Evolutionary conservation across 371 early-diverging fungal genomes (phyloP), one percentile per base, ranked within the genome.

Genomic region (Apophysomyces variabilis): DNA sequence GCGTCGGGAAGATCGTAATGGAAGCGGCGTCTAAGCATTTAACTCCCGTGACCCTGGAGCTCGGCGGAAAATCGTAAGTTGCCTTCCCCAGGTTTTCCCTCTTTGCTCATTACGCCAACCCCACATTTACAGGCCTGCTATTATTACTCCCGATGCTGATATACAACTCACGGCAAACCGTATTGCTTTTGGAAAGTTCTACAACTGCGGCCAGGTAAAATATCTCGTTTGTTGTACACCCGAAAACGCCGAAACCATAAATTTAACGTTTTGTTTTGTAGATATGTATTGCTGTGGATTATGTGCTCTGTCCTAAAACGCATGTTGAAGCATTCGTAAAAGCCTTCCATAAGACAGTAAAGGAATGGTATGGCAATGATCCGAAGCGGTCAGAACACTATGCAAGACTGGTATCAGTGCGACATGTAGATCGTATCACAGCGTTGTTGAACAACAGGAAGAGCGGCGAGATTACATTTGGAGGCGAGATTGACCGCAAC

Each of bases 261-360:
- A n/a, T 9, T 12, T 47, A 47, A 47, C 16, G 9, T 18, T 0
- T 45, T 13, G 8, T 26, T 7, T 68, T 3, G 32, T 26, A 90
- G 87, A 92, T 92, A 5, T 95, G 96, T 72, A 84, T 96, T 60
- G 89, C 92, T 9, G 91, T 91, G n/a, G 97, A 97, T 75, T 95
- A 96, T 62, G 70, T 95, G 32, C 62, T 95, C 56, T 79, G 87
- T 32, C 87, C 88, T 38, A 73, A 73, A 38, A 70, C 77, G 38
- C 71, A 86, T 46, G 72, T 86, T 16, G 70, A 74, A 16, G 69
- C 71, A 38, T 80, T 93, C 64, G 66, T 82, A 11, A 70, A 67
- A 8, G 87, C 79, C 4, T 60, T 90, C 72, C 80, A 76, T 35
- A 77, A 78, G 58, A 80, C 86, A 0, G 37, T 85, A 36, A 64